Conservation (phyloP, 495 filamentous ascomycete genomes). For the Extremus antarcticus region DNA sequence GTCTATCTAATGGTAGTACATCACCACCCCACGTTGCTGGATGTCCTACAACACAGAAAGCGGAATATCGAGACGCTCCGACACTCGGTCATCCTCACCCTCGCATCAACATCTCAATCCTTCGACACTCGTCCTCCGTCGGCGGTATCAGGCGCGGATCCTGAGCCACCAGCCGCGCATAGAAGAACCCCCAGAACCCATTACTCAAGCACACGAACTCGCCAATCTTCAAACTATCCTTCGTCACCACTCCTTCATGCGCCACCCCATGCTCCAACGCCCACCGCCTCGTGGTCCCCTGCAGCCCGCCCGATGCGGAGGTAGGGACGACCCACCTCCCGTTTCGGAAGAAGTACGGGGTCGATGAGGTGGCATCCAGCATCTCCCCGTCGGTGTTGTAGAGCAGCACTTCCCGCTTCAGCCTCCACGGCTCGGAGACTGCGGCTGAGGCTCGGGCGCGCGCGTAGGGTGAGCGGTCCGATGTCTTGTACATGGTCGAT, state of each 20-base stretch:
- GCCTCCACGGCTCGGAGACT: slow-evolving; percentile 41
- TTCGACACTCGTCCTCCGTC: not conserved
- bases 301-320: slow-evolving; percentile 60
- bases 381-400: slow-evolving; percentile 55
- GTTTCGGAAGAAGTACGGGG: slow-evolving; percentile 62
- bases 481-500: slow-evolving; percentile 29
- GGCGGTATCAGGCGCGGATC: not conserved
- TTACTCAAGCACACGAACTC: slow-evolving; percentile 81
- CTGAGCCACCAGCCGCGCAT: slow-evolving; percentile 1
- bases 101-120: not conserved
- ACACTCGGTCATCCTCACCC: not conserved
- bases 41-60: not conserved
- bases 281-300: slow-evolving; percentile 74
- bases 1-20: too few relatives aligned
- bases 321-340: slow-evolving; percentile 58
- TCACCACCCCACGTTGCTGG: too few relatives aligned
- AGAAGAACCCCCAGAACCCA: slow-evolving; percentile 67
- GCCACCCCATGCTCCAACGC: slow-evolving; percentile 54
- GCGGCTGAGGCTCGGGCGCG: slow-evolving; percentile 28
- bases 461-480: slow-evolving; percentile 24
- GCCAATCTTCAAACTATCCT: slow-evolving; percentile 49
- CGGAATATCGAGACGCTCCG: not conserved
- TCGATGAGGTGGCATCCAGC: slow-evolving; percentile 81
- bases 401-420: slow-evolving; percentile 61
- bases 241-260: slow-evolving; percentile 47